phyloP scores from a whole-genome alignment of 2,329 filamentous ascomycete species.

The Microcyclosporella mali region DNA sequence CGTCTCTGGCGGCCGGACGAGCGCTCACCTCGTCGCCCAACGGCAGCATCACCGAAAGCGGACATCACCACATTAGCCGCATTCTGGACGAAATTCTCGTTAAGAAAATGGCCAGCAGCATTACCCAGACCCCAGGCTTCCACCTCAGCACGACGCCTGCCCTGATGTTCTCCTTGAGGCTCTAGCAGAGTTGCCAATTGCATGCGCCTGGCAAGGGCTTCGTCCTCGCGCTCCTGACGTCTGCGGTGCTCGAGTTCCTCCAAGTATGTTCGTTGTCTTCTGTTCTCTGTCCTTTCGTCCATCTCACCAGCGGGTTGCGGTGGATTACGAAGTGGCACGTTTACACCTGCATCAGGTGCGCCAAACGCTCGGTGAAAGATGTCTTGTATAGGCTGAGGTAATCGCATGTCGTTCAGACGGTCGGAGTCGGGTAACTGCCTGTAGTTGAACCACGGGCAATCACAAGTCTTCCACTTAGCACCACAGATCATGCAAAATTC shows the following conservation, averaged over 20 bases:
- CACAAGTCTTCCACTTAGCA: conserved; percentile 72
- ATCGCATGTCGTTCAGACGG: conserved; percentile 48
- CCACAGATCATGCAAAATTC: conserved; percentile 87
- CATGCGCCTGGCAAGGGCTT: conserved; percentile 47
- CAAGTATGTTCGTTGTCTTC: conserved; percentile 25
- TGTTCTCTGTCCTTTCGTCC: conserved; percentile 2
- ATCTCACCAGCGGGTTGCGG: conserved; percentile 3
- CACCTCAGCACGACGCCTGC: conserved; percentile 33
- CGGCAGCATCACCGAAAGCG: conserved; percentile 27
- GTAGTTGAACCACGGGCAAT: conserved; percentile 74
- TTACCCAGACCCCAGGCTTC: conserved; percentile 43
- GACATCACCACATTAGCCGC: conserved; percentile 29
- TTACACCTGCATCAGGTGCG: conserved; percentile 9
- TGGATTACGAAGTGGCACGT: conserved; percentile 4
- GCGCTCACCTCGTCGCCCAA: conserved; percentile 29
- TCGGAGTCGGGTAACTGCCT: conserved; percentile 45
- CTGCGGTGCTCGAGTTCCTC: conserved; percentile 36
- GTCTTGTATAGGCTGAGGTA: conserved; percentile 39
- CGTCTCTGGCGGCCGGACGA: conserved; percentile 25
- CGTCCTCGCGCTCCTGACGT: conserved; percentile 43
- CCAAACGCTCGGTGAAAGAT: conserved; percentile 29
- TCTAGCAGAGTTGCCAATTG: conserved; percentile 39
- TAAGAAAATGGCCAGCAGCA: conserved; percentile 53
- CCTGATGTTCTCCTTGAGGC: conserved; percentile 20
- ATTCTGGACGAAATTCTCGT: conserved; percentile 49